Percentiles rank a stretch among this genome's conserved stretches.
phyloP scores from a whole-genome alignment of 2,329 filamentous ascomycete genomes.

The Exophiala sp. region DNA sequence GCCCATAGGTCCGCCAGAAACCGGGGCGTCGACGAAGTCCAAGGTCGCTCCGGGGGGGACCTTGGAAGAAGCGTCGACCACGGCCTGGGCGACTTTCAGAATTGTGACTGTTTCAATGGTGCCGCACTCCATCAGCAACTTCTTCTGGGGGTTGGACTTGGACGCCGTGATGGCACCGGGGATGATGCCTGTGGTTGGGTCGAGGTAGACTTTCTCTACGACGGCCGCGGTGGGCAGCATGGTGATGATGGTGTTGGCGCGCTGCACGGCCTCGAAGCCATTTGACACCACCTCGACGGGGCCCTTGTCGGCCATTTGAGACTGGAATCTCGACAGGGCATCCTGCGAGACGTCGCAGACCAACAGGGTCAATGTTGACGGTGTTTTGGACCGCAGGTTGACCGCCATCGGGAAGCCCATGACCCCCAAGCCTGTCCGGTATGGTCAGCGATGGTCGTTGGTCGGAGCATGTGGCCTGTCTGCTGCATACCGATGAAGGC shows the following conservation, averaged over 20 bases:
- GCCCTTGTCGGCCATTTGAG: constrained; percentile 34
- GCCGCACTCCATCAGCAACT: constrained; percentile 49
- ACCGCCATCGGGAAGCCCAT: constrained; percentile 42
- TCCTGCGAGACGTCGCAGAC: constrained; percentile 38
- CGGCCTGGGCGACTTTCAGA: constrained; percentile 39
- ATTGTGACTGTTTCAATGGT: constrained; percentile 52
- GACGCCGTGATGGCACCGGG: constrained; percentile 30
- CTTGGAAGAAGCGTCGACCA: constrained; percentile 31
- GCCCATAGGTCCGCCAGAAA: too few species aligned
- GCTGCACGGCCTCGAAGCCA: constrained; percentile 37
- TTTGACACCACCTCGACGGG: constrained; percentile 35
- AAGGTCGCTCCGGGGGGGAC: constrained; percentile 37
- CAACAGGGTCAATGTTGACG: constrained; percentile 31
- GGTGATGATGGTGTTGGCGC: constrained; percentile 46
- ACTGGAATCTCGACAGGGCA: constrained; percentile 36
- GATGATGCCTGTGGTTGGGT: constrained; percentile 38
- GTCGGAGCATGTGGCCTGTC: background rate
- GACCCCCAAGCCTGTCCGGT: constrained; percentile 34
- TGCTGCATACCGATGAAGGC: constrained; percentile 25
- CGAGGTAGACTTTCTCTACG: constrained; percentile 48
- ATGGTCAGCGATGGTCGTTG: background rate
- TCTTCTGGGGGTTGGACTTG: constrained; percentile 39
- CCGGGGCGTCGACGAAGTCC: too few species aligned
- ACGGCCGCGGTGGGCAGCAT: constrained; percentile 52
- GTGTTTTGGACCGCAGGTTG: constrained; percentile 37